Evolutionary conservation across 2,329 filamentous ascomycete genomes (phyloP), one percentile per base, ranked within the genome.

Genomic region (Coniochaeta sp.): DNA sequence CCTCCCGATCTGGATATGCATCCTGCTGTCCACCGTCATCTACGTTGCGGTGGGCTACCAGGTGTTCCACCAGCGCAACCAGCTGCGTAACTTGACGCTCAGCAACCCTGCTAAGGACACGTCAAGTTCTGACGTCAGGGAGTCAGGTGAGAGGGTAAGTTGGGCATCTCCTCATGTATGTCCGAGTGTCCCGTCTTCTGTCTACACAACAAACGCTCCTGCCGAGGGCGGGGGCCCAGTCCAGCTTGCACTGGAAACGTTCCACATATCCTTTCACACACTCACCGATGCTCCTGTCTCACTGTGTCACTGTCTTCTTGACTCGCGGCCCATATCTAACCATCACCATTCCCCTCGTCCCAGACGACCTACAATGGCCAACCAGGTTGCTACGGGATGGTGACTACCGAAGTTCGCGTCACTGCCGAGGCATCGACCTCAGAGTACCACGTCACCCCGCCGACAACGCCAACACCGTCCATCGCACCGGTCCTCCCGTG

Each of bases 1-100:
- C 67, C 75, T 86, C 63, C 80, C 84, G 3, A 82, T 86, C 55
- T 86, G 83, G 83, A 74, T 81, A 12, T 86, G 83, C 68, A 85
- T 84, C 58, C 69, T 78, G 54, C 71, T 83, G 14, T 85, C 83
- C 0, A 71, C 79, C 17, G 60, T 81, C 57, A 83, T 85, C 60
- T 86, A 86, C 64, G 71, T 80, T 22, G 72, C 82, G 33, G 82
- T 86, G 50, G 83, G 83, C 24, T 85, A 81, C 65, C 80, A 84
- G 58, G 83, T 86, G 24, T 86, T 86, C 65, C 81, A 79, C 60
- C 80, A 82, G 57, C 74, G 83, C 9, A 85, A 86, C 62, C 75
- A 77, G 62, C 72, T 83, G 57, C 78, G 75, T 47, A 85, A 85
- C 68, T 69, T 86, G 44, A 81, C 81, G 1, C 67, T 80, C 44